These are phyloP conservation scores for Mortierella sp. DNA, from an alignment of 371 early-diverging fungal species.

Conservation along the genomic window DNA sequence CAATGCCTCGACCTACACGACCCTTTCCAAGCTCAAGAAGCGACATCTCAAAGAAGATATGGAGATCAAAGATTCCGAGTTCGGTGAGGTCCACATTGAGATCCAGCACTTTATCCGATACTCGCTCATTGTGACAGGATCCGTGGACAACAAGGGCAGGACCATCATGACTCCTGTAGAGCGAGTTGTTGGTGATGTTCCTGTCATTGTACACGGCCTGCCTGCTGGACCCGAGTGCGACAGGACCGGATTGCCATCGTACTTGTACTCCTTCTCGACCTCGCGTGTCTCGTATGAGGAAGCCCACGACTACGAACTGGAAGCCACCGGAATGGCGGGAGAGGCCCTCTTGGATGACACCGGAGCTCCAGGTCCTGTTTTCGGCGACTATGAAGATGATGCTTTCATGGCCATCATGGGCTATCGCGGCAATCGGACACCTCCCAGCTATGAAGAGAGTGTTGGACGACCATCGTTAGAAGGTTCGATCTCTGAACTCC, in stretches of 20 bases:
- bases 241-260: slow-evolving; percentile 40
- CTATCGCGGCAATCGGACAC: slow-evolving; percentile 45
- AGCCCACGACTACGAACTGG: slow-evolving; percentile 44
- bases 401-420: slow-evolving; percentile 51
- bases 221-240: slow-evolving; percentile 43
- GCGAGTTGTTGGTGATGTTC: slow-evolving; percentile 35
- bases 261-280: slow-evolving; percentile 49
- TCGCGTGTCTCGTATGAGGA: slow-evolving; percentile 49
- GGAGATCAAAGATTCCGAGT: slow-evolving; percentile 40
- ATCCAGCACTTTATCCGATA: slow-evolving; percentile 53
- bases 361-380: slow-evolving; percentile 23
- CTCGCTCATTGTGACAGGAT: slow-evolving; percentile 41
- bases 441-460: slow-evolving; percentile 50
- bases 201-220: slow-evolving; percentile 36
- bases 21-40: slow-evolving; percentile 20
- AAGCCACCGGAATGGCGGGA: slow-evolving; percentile 18
- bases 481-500: slow-evolving; percentile 25
- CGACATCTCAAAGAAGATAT: slow-evolving; percentile 29
- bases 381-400: slow-evolving; percentile 51
- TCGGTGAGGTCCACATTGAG: slow-evolving; percentile 43
- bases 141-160: slow-evolving; percentile 47
- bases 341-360: slow-evolving; percentile 7
- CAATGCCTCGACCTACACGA: slow-evolving; percentile 29
- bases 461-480: slow-evolving; percentile 40
- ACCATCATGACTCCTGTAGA: slow-evolving; percentile 19